phyloP scores from a whole-genome alignment of 1,284 basidiomycete species.

The Leccinum griseonigrum region DNA sequence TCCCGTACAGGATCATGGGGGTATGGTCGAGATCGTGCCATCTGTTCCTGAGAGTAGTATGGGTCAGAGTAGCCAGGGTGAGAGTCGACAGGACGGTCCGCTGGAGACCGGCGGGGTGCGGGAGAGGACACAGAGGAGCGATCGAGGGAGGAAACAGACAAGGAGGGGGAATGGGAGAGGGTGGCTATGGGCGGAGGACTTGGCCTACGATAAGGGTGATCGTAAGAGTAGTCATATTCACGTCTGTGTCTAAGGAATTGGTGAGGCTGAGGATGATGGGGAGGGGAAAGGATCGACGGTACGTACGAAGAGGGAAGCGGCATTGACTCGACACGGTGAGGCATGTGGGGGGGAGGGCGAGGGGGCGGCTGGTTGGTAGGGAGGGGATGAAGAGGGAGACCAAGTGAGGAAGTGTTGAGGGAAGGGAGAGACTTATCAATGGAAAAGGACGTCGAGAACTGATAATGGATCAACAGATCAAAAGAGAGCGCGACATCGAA shows the following conservation, averaged over 20 bases:
- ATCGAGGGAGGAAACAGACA: slow-evolving; percentile 57
- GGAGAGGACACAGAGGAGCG: slow-evolving; percentile 59
- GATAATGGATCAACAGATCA: slow-evolving; percentile 40
- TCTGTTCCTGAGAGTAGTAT: slow-evolving; percentile 34
- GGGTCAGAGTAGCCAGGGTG: slow-evolving; percentile 29
- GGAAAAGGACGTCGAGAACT: slow-evolving; percentile 33
- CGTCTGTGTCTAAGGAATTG: slow-evolving; percentile 36
- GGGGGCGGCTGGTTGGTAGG: slow-evolving; percentile 7
- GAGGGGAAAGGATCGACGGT: slow-evolving; percentile 10
- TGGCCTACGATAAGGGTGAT: slow-evolving; percentile 42
- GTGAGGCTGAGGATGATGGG: slow-evolving; percentile 8
- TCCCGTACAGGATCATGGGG: slow-evolving; percentile 36
- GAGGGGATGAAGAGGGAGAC: slow-evolving; percentile 10
- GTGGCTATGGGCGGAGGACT: slow-evolving; percentile 56
- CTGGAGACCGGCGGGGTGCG: slow-evolving; percentile 40
- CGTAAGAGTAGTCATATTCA: slow-evolving; percentile 39
- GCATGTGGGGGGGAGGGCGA: slow-evolving; percentile 21
- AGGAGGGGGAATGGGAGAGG: slow-evolving; percentile 58
- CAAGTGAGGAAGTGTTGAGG: slow-evolving; percentile 19
- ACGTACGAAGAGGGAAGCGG: slow-evolving; percentile 32
- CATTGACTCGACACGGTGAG: slow-evolving; percentile 35
- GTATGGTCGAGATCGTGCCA: slow-evolving; percentile 35
- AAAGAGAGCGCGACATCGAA: slow-evolving; percentile 35
- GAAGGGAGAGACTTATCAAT: slow-evolving; percentile 32
- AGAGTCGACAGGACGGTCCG: slow-evolving; percentile 26